Conservation (phyloP, 306 rosid genomes). For the Erythrophleum fordii region DNA sequence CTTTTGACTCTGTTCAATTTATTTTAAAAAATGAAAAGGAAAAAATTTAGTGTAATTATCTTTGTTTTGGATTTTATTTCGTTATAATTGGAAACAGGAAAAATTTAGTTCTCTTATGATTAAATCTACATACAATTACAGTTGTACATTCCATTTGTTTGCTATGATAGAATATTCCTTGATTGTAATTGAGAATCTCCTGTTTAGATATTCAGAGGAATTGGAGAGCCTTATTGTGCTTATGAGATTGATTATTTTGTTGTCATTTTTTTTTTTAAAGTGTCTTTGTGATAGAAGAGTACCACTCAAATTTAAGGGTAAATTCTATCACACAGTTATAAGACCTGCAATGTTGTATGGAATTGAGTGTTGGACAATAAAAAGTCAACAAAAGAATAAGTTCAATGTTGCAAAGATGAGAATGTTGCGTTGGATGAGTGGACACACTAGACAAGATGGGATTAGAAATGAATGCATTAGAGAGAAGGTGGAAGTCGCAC, state of each 20-base stretch:
- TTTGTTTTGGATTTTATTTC: conserved; percentile 23
- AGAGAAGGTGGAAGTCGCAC: no score
- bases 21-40: conserved; percentile 1
- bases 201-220: conserved; percentile 2
- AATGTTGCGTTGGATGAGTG: no score
- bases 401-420: no score
- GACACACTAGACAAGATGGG: no score
- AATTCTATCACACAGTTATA: no score
- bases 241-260: conserved; percentile 20
- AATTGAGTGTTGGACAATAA: no score
- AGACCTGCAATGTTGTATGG: no score
- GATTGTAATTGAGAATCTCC: background rate
- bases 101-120: conserved; percentile 24
- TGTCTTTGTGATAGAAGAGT: no score
- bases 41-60: conserved; percentile 1
- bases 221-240: conserved; percentile 25
- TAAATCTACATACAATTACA: background rate
- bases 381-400: no score
- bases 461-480: no score
- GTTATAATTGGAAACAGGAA: conserved; percentile 13
- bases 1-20: conserved; percentile 20
- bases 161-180: background rate
- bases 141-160: conserved; percentile 22
- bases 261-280: conserved; percentile 23
- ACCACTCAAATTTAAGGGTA: no score